These are phyloP conservation scores for Pseudonitzschia multiseries DNA, from an alignment of 108 stramenopile species.

Conservation along the genomic window DNA sequence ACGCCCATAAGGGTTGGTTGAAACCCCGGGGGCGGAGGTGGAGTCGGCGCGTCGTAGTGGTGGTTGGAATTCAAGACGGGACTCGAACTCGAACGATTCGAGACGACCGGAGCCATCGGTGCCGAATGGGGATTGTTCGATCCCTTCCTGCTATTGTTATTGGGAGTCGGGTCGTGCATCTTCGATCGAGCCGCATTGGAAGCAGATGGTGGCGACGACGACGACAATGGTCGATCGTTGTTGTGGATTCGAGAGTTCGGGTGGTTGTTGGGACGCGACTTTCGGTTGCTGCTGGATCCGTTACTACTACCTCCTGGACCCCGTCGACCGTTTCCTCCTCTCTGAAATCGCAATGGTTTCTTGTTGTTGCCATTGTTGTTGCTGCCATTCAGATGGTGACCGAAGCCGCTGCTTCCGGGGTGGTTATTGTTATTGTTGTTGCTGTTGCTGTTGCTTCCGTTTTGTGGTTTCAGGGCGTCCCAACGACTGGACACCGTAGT, in stretches of 20 bases:
- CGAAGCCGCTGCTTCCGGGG: not conserved
- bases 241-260: not conserved
- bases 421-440: not conserved
- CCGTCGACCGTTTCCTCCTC: not conserved
- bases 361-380: conserved; percentile 3
- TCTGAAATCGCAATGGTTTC: not conserved
- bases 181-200: no score
- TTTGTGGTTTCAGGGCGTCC: conserved; percentile 33
- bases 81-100: not conserved
- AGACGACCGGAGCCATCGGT: no score
- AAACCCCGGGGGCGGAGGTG: conserved; percentile 7
- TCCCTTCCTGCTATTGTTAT: no score
- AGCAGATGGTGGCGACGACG: not conserved
- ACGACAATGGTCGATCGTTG: not conserved
- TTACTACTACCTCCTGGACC: not conserved
- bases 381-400: not conserved
- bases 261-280: not conserved
- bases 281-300: not conserved
- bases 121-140: no score
- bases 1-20: not conserved
- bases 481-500: conserved; percentile 26
- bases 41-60: not conserved
- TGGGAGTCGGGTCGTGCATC: no score
- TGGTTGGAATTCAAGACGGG: not conserved
- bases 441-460: not conserved